These are phyloP conservation scores for Corymbia calophylla DNA, from an alignment of 441 rosid species.

Conservation along the genomic window DNA sequence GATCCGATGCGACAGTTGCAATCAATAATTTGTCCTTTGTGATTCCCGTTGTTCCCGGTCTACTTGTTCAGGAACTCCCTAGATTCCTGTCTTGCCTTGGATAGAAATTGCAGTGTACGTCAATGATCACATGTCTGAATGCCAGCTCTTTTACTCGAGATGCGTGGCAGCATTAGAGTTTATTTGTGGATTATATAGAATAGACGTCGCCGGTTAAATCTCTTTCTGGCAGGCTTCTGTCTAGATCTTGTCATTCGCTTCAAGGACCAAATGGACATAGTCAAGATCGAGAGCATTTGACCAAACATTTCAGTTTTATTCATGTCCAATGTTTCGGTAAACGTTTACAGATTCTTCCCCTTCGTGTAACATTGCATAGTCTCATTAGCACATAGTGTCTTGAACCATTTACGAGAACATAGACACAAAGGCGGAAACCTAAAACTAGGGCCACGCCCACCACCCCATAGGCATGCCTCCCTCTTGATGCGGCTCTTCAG, in stretches of 20 bases:
- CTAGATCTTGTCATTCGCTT: neutral
- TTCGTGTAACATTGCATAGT: neutral
- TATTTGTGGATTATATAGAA: neutral
- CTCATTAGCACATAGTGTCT: neutral
- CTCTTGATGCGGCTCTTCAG: neutral
- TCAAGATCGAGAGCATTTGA: neutral
- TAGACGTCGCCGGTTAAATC: neutral
- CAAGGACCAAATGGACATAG: neutral
- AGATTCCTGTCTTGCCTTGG: neutral
- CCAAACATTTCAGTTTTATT: neutral
- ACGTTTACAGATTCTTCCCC: neutral
- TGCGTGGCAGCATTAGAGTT: neutral
- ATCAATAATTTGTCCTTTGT: neutral
- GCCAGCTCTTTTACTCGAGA: neutral
- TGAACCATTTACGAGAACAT: neutral
- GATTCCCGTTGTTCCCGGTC: neutral
- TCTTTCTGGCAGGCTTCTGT: neutral
- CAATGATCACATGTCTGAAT: neutral
- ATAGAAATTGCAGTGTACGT: neutral
- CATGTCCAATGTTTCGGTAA: neutral
- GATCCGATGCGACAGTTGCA: neutral
- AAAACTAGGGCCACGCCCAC: conserved; percentile 4
- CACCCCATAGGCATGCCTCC: neutral
- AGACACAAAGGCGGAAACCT: neutral
- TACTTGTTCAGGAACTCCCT: neutral